Percentiles rank a stretch among this genome's conserved stretches.
Conservation (phyloP, 2,329 filamentous ascomycete species). For the Mariannaea sp. region DNA sequence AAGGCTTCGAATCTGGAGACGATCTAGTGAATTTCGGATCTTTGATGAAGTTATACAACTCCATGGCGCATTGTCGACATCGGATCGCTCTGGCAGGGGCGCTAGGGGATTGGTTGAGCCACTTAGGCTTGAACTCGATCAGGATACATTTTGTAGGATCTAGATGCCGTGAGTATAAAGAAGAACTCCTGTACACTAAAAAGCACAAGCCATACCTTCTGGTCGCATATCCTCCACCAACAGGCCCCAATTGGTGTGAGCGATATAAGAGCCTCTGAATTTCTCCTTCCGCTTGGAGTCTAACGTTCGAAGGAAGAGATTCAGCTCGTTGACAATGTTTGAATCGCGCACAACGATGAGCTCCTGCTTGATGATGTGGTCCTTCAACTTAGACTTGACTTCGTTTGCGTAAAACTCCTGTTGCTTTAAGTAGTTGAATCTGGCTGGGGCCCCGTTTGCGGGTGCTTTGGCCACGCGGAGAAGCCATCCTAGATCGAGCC, state of each 20-base stretch:
- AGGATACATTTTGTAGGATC: conserved; percentile 46
- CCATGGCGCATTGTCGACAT: conserved; percentile 75
- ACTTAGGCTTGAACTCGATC: conserved; percentile 84
- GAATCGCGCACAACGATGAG: conserved; percentile 45
- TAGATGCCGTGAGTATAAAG: conserved; percentile 17
- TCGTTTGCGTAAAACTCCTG: conserved; percentile 44
- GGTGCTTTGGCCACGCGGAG: conserved; percentile 48
- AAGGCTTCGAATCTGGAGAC: conserved; percentile 55
- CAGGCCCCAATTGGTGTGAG: conserved; percentile 66
- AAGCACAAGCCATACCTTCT: conserved; percentile 32
- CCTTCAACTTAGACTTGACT: conserved; percentile 43
- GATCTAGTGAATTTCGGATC: conserved; percentile 42
- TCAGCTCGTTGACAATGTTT: conserved; percentile 52
- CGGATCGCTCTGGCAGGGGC: conserved; percentile 66
- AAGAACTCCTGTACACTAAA: not conserved
- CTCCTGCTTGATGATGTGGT: conserved; percentile 44
- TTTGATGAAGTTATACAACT: conserved; percentile 44
- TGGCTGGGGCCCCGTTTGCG: conserved; percentile 36
- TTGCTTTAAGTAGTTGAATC: conserved; percentile 46
- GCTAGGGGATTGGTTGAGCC: conserved; percentile 76
- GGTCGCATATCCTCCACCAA: conserved; percentile 73
- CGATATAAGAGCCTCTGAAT: conserved; percentile 56
- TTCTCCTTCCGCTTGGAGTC: conserved; percentile 51
- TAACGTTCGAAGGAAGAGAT: conserved; percentile 56
- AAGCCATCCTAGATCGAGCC: conserved; percentile 39